A percentile compares a stretch with the other conserved stretches of the same genome.
Evolutionary conservation across 1,284 basidiomycete genomes (phyloP).

Genomic region (Neolentinus lepideus): DNA sequence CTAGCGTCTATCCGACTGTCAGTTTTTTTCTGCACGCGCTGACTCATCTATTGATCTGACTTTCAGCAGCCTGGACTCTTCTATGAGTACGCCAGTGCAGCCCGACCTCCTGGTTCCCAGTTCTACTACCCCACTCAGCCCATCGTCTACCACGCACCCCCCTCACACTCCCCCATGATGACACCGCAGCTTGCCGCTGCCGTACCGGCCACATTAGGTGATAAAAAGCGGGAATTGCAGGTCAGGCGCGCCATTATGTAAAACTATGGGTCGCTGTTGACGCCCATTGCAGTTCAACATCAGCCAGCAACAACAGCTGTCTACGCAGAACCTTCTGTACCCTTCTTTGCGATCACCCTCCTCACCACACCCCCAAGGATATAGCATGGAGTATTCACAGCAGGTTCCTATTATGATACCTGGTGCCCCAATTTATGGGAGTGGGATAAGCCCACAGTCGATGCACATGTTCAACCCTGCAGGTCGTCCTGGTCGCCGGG

Average conservation of each 20-base stretch:
- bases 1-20: constrained; percentile 37
- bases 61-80: constrained; percentile 42
- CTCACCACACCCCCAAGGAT: constrained; percentile 34
- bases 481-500: constrained; percentile 21
- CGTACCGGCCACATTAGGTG: constrained; percentile 33
- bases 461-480: constrained; percentile 33
- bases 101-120: constrained; percentile 43
- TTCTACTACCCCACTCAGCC: constrained; percentile 58
- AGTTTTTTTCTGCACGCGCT: background rate
- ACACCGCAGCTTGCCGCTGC: constrained; percentile 36
- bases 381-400: constrained; percentile 38
- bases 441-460: constrained; percentile 22
- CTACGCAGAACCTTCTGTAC: constrained; percentile 33
- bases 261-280: background rate
- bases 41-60: background rate
- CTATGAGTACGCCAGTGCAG: constrained; percentile 49
- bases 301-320: constrained; percentile 35
- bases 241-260: constrained; percentile 25
- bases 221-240: constrained; percentile 56
- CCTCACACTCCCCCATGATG: constrained; percentile 44
- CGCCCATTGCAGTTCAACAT: constrained; percentile 32
- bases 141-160: constrained; percentile 49
- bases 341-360: constrained; percentile 32
- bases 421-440: constrained; percentile 32
- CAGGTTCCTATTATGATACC: constrained; percentile 42